Base-by-base conservation (phyloP, 331 rosid genomes). In the Acacia pycnantha region DNA sequence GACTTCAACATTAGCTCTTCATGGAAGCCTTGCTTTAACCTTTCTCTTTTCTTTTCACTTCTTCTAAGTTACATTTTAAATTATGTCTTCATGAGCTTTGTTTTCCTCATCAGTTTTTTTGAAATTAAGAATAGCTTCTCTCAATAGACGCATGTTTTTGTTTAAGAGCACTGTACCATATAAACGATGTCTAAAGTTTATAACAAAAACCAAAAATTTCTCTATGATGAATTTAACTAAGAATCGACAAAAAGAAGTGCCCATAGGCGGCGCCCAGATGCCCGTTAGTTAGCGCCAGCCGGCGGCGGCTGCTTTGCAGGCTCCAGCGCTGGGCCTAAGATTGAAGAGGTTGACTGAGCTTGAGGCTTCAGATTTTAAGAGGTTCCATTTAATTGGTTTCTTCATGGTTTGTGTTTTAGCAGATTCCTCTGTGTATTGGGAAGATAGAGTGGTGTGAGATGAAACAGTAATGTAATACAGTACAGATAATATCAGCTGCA, bases 331-430 rank as follows among this genome's bases (percentile, higher is more conserved):
- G 90, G 90, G 68, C 87, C 87, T 33, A 87, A 74, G 86, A 81
- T 87, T 78, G 88, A 87, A 78, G 87, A 87, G 74, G 88, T 87
- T 31, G 90, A 87, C 16, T 79, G 44, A 79, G 68, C 21, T 3
- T 77, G 69, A 73, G 75, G 21, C 41, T 27, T 56, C 0, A 22
- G 26, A 10, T 21, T 10, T 6, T 78, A 47, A 0, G 21, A 65
- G 31, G 54, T 6, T 29, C 31, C 43, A 73, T 15, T 21, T 29
- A 2, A 29, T 0, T 19, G 14, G 14, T 41, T n/a, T 29, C 27
- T 22, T 19, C 21, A 5, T 6, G 50, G 16, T 48, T 29, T 37
- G 10, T 48, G 10, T 41, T 67, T 35, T 8, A 74, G 66, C 29
- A 16, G n/a, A 40, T 56, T 46, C 68, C 50, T 65, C 15, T 2